Percentiles rank a stretch among this genome's conserved stretches.
Evolutionary conservation across 768 basidiomycete species (phyloP).

Genomic region (Tulasnella sp.): DNA sequence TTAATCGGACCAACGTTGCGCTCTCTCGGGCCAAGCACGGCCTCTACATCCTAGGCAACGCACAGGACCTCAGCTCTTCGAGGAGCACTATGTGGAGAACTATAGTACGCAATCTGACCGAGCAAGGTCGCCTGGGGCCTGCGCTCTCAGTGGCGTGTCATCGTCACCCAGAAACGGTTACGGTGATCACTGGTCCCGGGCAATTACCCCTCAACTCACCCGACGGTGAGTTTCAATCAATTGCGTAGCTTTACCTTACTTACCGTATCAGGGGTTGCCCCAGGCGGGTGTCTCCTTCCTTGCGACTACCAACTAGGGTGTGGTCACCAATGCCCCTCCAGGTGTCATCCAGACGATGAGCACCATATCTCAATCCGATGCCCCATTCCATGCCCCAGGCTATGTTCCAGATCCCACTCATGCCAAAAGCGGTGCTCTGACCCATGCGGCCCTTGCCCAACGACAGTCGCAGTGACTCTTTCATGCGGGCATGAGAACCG

Average conservation of each 20-base stretch:
- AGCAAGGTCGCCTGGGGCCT: constrained; percentile 36
- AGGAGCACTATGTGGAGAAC: constrained; percentile 44
- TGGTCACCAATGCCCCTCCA: constrained; percentile 8
- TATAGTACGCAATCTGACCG: constrained; percentile 45
- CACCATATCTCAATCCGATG: background rate
- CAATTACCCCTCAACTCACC: constrained; percentile 41
- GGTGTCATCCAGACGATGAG: no score
- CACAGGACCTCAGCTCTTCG: constrained; percentile 23
- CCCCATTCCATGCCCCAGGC: background rate
- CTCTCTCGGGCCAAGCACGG: constrained; percentile 65
- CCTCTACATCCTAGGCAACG: constrained; percentile 62
- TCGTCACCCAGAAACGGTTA: constrained; percentile 34
- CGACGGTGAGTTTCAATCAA: constrained; percentile 34
- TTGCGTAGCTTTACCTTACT: no score
- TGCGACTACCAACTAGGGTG: constrained; percentile 1
- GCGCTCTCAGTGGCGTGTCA: constrained; percentile 48
- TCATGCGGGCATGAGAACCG: constrained; percentile 34
- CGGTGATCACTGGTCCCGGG: constrained; percentile 40
- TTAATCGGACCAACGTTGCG: constrained; percentile 52
- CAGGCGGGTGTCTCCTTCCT: constrained; percentile 52
- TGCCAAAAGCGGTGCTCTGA: background rate
- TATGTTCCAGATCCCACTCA: constrained; percentile 1
- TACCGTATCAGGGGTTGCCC: no score
- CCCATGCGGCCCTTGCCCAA: constrained; percentile 20
- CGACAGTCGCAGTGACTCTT: constrained; percentile 37